phyloP scores from a whole-genome alignment of 148 eudicot species.

The Camellia japonica region DNA sequence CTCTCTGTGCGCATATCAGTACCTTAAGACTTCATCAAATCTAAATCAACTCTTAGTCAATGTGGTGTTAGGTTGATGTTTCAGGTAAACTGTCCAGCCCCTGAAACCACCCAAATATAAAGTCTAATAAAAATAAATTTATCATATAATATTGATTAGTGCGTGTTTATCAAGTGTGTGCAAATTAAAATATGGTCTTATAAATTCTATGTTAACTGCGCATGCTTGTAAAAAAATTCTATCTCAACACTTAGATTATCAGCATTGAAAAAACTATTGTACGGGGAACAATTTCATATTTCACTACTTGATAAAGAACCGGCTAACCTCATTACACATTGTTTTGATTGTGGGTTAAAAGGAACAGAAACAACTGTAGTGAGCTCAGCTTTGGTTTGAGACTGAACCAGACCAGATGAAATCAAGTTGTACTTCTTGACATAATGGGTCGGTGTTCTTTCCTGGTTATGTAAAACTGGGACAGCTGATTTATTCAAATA shows the following conservation, averaged over 20 bases:
- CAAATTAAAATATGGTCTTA: not conserved
- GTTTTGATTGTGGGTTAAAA: not conserved
- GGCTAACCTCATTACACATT: not conserved
- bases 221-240: not conserved
- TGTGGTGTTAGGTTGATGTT: not conserved
- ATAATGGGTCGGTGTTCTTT: not conserved
- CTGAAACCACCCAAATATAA: not conserved
- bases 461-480: not conserved
- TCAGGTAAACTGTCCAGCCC: not conserved
- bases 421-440: constrained; percentile 5
- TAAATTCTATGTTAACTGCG: not conserved
- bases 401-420: not conserved
- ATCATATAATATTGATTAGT: not conserved
- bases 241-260: not conserved
- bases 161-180: not conserved
- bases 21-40: not conserved
- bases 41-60: not conserved
- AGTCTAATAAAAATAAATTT: not conserved
- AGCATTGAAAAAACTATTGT: no score
- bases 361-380: not conserved
- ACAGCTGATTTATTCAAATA: no score
- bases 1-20: not conserved
- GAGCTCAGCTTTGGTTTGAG: constrained; percentile 1
- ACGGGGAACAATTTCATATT: not conserved
- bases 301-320: not conserved